phyloP scores from a whole-genome alignment of 805 yeast genomes.

The Saturnispora ahearnii region DNA sequence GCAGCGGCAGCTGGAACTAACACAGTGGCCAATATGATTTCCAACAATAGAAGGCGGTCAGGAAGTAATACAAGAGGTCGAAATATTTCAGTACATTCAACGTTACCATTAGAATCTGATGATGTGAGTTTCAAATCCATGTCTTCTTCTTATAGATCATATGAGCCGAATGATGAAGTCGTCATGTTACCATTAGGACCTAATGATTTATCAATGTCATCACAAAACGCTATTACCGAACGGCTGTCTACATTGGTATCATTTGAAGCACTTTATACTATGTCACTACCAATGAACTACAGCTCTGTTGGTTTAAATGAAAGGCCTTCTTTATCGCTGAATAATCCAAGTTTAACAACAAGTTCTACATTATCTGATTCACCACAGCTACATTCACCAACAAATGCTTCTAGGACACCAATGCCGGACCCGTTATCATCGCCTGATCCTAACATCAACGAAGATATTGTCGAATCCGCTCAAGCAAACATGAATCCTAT shows the following conservation, averaged over 20 bases:
- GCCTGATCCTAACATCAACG: not conserved
- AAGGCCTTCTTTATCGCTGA: constrained; percentile 12
- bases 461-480: not conserved
- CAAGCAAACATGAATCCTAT: constrained; percentile 16
- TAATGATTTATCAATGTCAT: constrained; percentile 17
- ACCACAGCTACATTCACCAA: not conserved
- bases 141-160: not conserved
- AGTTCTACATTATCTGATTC: constrained; percentile 2
- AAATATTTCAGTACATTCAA: constrained; percentile 2
- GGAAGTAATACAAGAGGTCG: constrained; percentile 3
- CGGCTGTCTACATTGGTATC: not conserved
- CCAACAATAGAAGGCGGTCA: constrained; percentile 2
- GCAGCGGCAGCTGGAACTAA: not conserved
- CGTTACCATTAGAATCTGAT: not conserved
- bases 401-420: not conserved
- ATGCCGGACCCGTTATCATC: not conserved
- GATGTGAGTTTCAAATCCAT: constrained; percentile 3
- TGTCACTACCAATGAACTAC: constrained; percentile 10
- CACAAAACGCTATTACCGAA: constrained; percentile 14
- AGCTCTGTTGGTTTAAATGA: constrained; percentile 2
- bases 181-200: constrained; percentile 23
- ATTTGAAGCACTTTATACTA: constrained; percentile 9
- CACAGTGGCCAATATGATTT: not conserved
- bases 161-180: constrained; percentile 11
- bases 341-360: constrained; percentile 4